Conservation (phyloP, 2,329 filamentous ascomycete species). For the Pyrenophora tritici-repentis region DNA sequence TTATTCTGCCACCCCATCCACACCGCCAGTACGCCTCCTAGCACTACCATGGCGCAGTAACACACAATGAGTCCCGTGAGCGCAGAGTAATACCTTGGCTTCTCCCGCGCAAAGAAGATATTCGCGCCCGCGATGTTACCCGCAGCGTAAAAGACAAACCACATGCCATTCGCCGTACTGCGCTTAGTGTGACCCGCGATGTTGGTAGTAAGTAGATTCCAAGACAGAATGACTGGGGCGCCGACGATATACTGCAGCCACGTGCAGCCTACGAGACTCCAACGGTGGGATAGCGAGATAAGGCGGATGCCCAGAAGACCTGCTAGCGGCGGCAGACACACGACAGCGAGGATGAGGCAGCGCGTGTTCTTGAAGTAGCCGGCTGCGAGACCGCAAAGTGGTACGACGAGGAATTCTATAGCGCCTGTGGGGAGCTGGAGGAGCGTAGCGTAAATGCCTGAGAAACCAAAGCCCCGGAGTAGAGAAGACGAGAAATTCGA, state of each 20-base stretch:
- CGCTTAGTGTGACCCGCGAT: constrained; percentile 59
- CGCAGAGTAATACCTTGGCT: constrained; percentile 53
- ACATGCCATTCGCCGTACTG: constrained; percentile 55
- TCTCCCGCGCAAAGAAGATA: constrained; percentile 53
- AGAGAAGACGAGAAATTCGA: constrained; percentile 56
- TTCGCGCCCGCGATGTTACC: constrained; percentile 57
- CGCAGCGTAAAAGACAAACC: constrained; percentile 56
- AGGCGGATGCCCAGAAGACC: constrained; percentile 58
- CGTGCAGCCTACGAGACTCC: constrained; percentile 58
- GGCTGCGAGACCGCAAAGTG: constrained; percentile 42
- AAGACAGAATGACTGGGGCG: constrained; percentile 57
- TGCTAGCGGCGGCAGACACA: constrained; percentile 54
- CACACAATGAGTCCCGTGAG: constrained; percentile 51
- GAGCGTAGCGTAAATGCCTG: constrained; percentile 49
- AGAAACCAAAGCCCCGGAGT: constrained; percentile 53
- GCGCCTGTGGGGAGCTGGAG: constrained; percentile 52
- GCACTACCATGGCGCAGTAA: constrained; percentile 51
- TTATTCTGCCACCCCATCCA: constrained; percentile 45
- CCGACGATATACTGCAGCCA: constrained; percentile 59
- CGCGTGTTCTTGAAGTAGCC: constrained; percentile 38
- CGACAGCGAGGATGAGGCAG: constrained; percentile 44
- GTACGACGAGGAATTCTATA: constrained; percentile 51
- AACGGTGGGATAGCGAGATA: constrained; percentile 52
- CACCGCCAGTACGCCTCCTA: constrained; percentile 31
- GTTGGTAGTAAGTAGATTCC: constrained; percentile 55